Evolutionary conservation across 148 eudicot genomes (phyloP).

Genomic region (Nepenthes mirabilis): DNA sequence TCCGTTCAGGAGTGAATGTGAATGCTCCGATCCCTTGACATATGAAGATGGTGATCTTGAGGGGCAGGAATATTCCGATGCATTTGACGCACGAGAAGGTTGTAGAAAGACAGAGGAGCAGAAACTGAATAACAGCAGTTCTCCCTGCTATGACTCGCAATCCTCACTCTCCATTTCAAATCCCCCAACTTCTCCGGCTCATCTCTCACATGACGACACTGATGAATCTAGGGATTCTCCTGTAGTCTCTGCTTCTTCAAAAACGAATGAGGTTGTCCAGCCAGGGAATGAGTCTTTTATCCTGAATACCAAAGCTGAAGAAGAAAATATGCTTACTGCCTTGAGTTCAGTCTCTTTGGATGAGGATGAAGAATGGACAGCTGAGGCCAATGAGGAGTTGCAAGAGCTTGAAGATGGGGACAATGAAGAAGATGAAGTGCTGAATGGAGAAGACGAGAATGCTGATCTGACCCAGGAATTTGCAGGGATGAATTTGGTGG

Average conservation of each 20-base stretch:
- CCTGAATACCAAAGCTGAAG: conserved; percentile 20
- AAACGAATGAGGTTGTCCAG: conserved; percentile 21
- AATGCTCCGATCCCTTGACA: conserved; percentile 37
- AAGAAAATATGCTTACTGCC: conserved; percentile 14
- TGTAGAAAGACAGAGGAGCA: conserved; percentile 22
- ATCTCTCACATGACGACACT: conserved; percentile 80
- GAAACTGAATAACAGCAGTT: conserved; percentile 24
- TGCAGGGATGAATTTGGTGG: conserved; percentile 50
- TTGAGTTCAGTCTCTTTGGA: conserved; percentile 36
- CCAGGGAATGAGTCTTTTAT: conserved; percentile 24
- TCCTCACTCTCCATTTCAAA: conserved; percentile 89
- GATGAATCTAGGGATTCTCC: conserved; percentile 68
- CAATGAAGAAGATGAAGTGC: conserved; percentile 76
- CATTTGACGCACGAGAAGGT: conserved; percentile 24
- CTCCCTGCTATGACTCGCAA: conserved; percentile 64
- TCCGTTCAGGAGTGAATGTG: conserved; percentile 34
- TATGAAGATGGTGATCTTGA: conserved; percentile 29
- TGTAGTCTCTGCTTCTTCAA: conserved; percentile 12
- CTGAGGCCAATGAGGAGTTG: conserved; percentile 48
- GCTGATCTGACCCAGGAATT: conserved; percentile 45
- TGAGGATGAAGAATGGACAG: conserved; percentile 88
- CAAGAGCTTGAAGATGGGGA: conserved; percentile 76
- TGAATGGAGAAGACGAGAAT: conserved; percentile 52
- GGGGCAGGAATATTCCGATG: conserved; percentile 26
- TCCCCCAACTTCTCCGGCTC: conserved; percentile 82